phyloP scores from a whole-genome alignment of 2,329 filamentous ascomycete species.

The Fusarium temperatum region DNA sequence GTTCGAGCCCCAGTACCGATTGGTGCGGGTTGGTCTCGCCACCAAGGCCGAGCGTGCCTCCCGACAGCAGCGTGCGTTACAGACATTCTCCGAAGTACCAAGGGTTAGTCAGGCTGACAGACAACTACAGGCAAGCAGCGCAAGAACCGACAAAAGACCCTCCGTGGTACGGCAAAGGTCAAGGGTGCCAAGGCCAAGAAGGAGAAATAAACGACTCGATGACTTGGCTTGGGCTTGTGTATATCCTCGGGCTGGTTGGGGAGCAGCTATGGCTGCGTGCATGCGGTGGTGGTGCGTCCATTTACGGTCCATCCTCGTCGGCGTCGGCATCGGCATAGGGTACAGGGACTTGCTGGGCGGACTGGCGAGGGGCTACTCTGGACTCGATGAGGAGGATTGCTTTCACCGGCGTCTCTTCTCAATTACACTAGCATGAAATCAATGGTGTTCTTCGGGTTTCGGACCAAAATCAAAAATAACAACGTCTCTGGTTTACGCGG shows the following conservation, averaged over 20 bases:
- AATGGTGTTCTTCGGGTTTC: conserved; percentile 54
- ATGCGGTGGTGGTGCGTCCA: conserved; percentile 43
- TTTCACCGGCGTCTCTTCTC: conserved; percentile 44
- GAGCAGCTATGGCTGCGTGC: conserved; percentile 42
- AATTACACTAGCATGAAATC: conserved; percentile 55
- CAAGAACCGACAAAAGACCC: conserved; percentile 99
- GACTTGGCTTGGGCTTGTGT: conserved; percentile 44
- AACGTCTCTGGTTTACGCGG: conserved; percentile 30
- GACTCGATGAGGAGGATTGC: conserved; percentile 44
- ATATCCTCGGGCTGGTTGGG: conserved; percentile 45
- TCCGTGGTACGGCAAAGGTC: conserved; percentile 97
- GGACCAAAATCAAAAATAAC: conserved; percentile 46
- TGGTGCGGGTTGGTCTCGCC: conserved; percentile 91
- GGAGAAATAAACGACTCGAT: conserved; percentile 76
- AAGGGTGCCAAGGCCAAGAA: conserved; percentile 97
- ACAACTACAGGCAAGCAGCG: conserved; percentile 90
- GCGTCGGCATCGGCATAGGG: conserved; percentile 39
- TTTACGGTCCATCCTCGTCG: conserved; percentile 32
- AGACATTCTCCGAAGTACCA: no score
- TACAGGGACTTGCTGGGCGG: conserved; percentile 43
- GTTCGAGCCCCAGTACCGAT: conserved; percentile 98
- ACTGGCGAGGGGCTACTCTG: conserved; percentile 33
- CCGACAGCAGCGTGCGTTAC: conserved; percentile 96
- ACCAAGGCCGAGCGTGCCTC: conserved; percentile 96
- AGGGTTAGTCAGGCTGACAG: conserved; percentile 14